These are phyloP conservation scores for Beauveria australis DNA, from an alignment of 2,329 filamentous ascomycete species.

Conservation along the genomic window DNA sequence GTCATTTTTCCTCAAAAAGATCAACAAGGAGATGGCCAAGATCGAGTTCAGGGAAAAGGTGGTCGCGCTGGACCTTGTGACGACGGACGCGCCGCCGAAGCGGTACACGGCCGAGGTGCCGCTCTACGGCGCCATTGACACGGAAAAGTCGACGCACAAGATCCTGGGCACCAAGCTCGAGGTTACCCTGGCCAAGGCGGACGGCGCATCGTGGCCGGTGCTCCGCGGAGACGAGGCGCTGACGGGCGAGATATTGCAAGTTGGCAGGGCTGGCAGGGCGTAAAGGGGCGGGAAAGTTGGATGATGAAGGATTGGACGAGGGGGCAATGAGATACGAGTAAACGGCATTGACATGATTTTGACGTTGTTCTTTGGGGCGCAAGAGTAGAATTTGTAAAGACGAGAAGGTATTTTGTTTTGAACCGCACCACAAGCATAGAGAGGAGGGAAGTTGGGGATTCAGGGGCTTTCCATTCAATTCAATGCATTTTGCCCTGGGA, in stretches of 20 bases:
- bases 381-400: neutral
- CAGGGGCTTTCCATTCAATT: neutral
- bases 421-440: neutral
- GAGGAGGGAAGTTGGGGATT: neutral
- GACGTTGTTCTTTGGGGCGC: neutral
- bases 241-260: conserved; percentile 75
- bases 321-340: neutral
- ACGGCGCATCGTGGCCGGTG: conserved; percentile 76
- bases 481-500: neutral
- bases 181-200: conserved; percentile 62
- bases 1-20: conserved; percentile 94
- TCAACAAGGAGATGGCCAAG: conserved; percentile 70
- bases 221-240: conserved; percentile 65
- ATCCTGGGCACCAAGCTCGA: conserved; percentile 87
- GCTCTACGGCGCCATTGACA: conserved; percentile 69
- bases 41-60: conserved; percentile 58
- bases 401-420: neutral
- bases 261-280: conserved; percentile 66
- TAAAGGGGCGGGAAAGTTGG: conserved; percentile 17
- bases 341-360: neutral
- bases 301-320: neutral
- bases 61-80: conserved; percentile 75
- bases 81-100: conserved; percentile 68
- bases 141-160: conserved; percentile 67
- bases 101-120: conserved; percentile 67